Conservation (phyloP, 345 rosid genomes). For the Salix brachista region DNA sequence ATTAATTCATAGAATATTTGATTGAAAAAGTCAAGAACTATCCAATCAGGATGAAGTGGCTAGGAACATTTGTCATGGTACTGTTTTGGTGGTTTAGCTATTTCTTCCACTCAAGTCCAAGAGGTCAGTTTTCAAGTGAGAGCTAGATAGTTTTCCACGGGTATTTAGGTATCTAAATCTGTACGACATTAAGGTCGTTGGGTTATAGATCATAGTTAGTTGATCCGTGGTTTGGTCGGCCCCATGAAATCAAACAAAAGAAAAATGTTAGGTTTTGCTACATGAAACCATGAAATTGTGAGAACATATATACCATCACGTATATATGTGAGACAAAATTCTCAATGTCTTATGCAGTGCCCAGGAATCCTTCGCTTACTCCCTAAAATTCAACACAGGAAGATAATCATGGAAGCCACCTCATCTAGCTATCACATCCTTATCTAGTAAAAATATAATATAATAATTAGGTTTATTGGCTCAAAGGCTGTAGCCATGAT, state of each 20-base stretch:
- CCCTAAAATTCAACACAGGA: slow-evolving; percentile 2
- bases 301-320: too few relatives aligned
- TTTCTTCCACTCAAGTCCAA: neutral
- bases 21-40: neutral
- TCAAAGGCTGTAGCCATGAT: slow-evolving; percentile 25
- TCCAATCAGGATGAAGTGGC: neutral
- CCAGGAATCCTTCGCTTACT: slow-evolving; percentile 19
- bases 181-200: slow-evolving; percentile 13
- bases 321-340: slow-evolving; percentile 4
- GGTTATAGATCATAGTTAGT: slow-evolving; percentile 34
- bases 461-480: slow-evolving; percentile 27
- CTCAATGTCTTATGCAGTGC: slow-evolving; percentile 1
- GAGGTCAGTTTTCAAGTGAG: neutral
- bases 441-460: neutral
- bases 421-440: slow-evolving; percentile 1
- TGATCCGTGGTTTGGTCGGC: slow-evolving; percentile 38
- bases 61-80: neutral
- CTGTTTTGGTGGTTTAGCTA: slow-evolving; percentile 11
- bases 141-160: neutral
- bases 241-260: neutral
- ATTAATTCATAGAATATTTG: neutral
- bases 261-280: neutral
- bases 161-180: neutral
- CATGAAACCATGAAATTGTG: neutral
- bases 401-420: slow-evolving; percentile 17